Conservation (phyloP, 2,329 filamentous ascomycete species). For the Trichocomaceae sp. region DNA sequence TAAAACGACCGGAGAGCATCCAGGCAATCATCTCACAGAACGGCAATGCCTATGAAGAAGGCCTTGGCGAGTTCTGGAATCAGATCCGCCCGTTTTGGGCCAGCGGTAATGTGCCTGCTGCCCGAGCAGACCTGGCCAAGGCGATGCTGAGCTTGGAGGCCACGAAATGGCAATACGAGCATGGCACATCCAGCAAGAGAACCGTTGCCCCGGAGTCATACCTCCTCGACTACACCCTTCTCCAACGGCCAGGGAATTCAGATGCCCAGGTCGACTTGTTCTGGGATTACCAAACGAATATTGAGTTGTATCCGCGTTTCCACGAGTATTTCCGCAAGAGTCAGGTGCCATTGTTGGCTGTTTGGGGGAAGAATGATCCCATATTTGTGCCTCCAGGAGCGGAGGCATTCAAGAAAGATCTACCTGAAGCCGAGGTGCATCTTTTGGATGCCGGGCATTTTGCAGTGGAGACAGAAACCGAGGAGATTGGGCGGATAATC, state of each 20-base stretch:
- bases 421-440: constrained; percentile 44
- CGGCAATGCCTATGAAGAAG: constrained; percentile 55
- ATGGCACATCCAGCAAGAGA: constrained; percentile 31
- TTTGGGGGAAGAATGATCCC: constrained; percentile 54
- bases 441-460: constrained; percentile 54
- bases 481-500: constrained; percentile 32
- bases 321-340: constrained; percentile 50
- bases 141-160: constrained; percentile 33
- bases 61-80: constrained; percentile 49
- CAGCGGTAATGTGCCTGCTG: constrained; percentile 24
- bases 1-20: constrained; percentile 43
- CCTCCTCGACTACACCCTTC: constrained; percentile 47
- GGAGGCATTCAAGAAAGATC: constrained; percentile 49
- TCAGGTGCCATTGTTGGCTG: constrained; percentile 49
- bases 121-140: constrained; percentile 32
- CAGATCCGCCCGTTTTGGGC: constrained; percentile 45
- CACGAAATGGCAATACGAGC: constrained; percentile 42
- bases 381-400: constrained; percentile 45
- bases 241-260: constrained; percentile 47
- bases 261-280: constrained; percentile 51
- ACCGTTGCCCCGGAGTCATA: constrained; percentile 43
- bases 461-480: constrained; percentile 40
- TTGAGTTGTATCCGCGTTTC: constrained; percentile 49
- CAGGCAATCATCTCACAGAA: constrained; percentile 54
- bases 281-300: constrained; percentile 52